Conservation (phyloP, 331 rosid species). For the Telfairia occidentalis region DNA sequence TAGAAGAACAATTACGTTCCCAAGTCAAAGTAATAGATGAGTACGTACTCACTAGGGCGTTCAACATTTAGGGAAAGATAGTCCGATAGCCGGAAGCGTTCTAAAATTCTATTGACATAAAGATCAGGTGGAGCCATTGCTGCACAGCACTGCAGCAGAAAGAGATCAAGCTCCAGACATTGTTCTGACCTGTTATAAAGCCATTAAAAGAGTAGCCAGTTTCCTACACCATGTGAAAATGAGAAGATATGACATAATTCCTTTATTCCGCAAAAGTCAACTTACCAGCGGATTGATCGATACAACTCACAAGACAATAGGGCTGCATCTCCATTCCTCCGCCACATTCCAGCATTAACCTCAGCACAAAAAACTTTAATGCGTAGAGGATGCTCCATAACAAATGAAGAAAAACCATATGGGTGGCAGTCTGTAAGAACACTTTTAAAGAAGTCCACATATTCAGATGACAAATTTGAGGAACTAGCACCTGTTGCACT, state of each 20-base stretch:
- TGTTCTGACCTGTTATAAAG: conserved; percentile 69
- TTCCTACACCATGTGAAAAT: background rate
- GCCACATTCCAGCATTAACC: conserved; percentile 98
- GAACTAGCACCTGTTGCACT: conserved; percentile 29
- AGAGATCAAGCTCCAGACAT: conserved; percentile 83
- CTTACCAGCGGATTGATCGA: conserved; percentile 80
- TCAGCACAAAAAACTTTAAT: conserved; percentile 90
- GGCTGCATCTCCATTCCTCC: conserved; percentile 82
- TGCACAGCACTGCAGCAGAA: conserved; percentile 95
- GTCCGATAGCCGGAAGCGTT: conserved; percentile 69
- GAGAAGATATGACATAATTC: background rate
- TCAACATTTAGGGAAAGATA: conserved; percentile 60
- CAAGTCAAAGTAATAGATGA: conserved; percentile 8
- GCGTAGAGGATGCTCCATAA: conserved; percentile 95
- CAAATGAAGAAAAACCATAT: conserved; percentile 74
- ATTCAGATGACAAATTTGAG: conserved; percentile 29
- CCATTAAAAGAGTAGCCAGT: background rate
- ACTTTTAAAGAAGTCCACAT: conserved; percentile 52
- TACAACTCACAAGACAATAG: conserved; percentile 70
- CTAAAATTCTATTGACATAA: conserved; percentile 59
- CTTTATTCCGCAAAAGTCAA: conserved; percentile 4
- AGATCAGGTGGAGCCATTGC: conserved; percentile 82
- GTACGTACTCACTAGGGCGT: conserved; percentile 56
- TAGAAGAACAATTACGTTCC: background rate
- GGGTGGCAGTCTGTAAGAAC: conserved; percentile 79